Evolutionary conservation across 192 early-diverging fungal species (phyloP).

Genomic region (Obelidium mucronatum): DNA sequence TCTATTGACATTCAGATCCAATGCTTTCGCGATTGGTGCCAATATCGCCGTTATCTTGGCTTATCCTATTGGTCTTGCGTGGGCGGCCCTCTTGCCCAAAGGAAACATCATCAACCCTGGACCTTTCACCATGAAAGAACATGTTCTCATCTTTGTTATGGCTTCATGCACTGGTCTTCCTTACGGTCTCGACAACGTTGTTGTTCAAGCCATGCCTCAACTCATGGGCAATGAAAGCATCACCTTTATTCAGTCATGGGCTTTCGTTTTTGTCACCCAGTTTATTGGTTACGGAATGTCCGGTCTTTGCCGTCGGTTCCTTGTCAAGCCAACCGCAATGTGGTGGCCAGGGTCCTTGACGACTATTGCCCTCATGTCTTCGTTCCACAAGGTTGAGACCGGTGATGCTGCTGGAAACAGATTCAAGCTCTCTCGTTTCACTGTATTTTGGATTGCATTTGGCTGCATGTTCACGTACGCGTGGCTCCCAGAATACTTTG

Average conservation of each 20-base stretch:
- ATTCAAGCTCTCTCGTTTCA: background rate
- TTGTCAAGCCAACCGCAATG: slow-evolving; percentile 87
- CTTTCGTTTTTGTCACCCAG: slow-evolving; percentile 48
- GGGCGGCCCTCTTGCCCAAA: slow-evolving; percentile 20
- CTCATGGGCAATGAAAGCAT: slow-evolving; percentile 33
- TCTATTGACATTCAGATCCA: slow-evolving; percentile 51
- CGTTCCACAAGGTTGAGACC: background rate
- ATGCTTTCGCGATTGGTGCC: slow-evolving; percentile 63
- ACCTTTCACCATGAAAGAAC: slow-evolving; percentile 88
- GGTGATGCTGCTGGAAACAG: background rate
- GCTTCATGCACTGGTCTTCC: slow-evolving; percentile 19
- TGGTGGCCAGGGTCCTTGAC: slow-evolving; percentile 24
- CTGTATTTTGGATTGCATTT: slow-evolving; percentile 25
- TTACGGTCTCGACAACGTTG: slow-evolving; percentile 60
- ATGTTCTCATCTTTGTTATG: slow-evolving; percentile 72
- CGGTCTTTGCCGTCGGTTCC: slow-evolving; percentile 73
- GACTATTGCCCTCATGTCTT: background rate
- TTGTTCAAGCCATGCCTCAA: slow-evolving; percentile 24
- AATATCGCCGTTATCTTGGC: slow-evolving; percentile 77
- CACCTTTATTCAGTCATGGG: background rate
- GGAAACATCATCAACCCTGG: slow-evolving; percentile 78
- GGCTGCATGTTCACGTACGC: slow-evolving; percentile 22
- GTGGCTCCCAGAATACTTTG: slow-evolving; percentile 20
- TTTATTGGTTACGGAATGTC: slow-evolving; percentile 71
- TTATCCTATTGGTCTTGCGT: slow-evolving; percentile 65